Base-by-base conservation (phyloP, 1,284 basidiomycete genomes). In the Cutaneotrichosporon cavernicola region DNA sequence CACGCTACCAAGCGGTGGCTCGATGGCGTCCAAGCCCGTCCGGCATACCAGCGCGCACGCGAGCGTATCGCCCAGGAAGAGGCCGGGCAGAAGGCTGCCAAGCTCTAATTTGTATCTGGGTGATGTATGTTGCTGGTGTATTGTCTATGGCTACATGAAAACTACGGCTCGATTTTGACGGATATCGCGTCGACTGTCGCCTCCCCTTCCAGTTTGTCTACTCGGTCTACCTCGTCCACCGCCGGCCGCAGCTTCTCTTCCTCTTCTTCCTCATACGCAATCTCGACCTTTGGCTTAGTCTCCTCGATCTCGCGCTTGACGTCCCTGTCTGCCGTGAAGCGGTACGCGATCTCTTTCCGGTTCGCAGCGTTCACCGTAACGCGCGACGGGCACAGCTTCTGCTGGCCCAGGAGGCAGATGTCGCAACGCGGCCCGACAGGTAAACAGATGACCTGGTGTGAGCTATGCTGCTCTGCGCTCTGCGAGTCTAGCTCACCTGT, bases 351-450 rank as follows among this genome's bases (percentile, higher is more conserved):
- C 58, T 75, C 73, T 61, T 81, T 80, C 50, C 79, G 60, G 2
- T 74, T 73, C 47, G 73, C 72, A 4, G 68, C 51, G 34, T 76
- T 77, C 53, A 79, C 78, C 26, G 72, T 72, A 10, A 78, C 74
- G 30, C 77, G 68, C 0, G 76, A 78, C 0, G 83, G 82, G 65
- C 83, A 83, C 9, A 83, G 65, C 57, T 74, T 76, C 51, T 72
- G 70, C 61, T 73, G 70, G 0, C 76, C 81, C 2, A 84, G 65
- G 22, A 81, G 71, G 70, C 93, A 95, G n/a, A 85, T 73, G 67
- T 90, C 89, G 74, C 95, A 98, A 40, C 88, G 85, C 0, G 95
- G 93, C 0, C 87, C 86, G 9, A 92, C 85, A 2, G 95, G 92
- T 1, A 89, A 82, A 70, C 95, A 98, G 3, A 97, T 84, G 21